phyloP scores from a whole-genome alignment of 2,329 filamentous ascomycete species.

The Xylaria sp. region DNA sequence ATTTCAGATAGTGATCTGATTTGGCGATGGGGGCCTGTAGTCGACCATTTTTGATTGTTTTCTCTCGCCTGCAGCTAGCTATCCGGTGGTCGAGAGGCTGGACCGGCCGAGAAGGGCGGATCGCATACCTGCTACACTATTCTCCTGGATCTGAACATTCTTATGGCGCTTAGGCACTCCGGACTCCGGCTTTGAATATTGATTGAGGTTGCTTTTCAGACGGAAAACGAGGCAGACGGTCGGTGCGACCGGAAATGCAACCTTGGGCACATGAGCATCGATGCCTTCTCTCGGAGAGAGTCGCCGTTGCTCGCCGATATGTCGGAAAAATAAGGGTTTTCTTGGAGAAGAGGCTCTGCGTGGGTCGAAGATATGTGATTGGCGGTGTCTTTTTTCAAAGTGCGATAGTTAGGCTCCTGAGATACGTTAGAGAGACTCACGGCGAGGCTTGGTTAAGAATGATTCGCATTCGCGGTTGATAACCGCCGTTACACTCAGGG shows the following conservation, averaged over 20 bases:
- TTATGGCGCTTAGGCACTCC: conserved; percentile 1
- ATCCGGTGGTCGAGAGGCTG: conserved; percentile 12
- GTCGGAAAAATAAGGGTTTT: background rate
- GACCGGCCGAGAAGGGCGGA: conserved; percentile 13
- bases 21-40: background rate
- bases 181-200: conserved; percentile 22
- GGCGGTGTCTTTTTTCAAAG: background rate
- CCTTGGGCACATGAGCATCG: conserved; percentile 14
- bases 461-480: background rate
- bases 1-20: background rate
- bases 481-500: background rate
- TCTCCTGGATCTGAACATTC: background rate
- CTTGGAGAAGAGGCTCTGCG: conserved; percentile 28
- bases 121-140: conserved; percentile 3
- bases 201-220: background rate
- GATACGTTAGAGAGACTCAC: background rate
- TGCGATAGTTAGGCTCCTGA: background rate
- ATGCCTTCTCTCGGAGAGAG: conserved; percentile 22
- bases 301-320: conserved; percentile 27
- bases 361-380: background rate
- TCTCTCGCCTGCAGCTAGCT: background rate
- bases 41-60: background rate
- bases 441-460: background rate
- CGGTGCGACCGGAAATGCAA: conserved; percentile 31
- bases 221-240: background rate